Evolutionary conservation across 768 basidiomycete species (phyloP), one percentile per base, ranked within the genome.

Genomic region (Rhodotorula diobovata): DNA sequence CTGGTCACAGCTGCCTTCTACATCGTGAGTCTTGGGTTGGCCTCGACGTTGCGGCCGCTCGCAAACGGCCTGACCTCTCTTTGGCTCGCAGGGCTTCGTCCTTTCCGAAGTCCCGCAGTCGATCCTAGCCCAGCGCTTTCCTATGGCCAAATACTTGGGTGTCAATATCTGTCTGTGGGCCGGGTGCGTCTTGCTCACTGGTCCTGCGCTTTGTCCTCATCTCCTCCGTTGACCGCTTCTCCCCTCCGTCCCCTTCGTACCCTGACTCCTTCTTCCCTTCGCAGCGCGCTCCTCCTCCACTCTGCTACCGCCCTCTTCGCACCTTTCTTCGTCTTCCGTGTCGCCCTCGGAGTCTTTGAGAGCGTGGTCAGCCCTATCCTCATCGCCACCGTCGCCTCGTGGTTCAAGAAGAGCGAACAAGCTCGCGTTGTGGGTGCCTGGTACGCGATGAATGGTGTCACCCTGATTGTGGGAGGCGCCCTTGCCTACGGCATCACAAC

Each of bases 361-460:
- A 5, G 15, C 25, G 15, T 30, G 18, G 58, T 59, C 60, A 35
- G 25, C 3, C 61, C 46, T 5, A 12, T 83, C 72, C 80, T 88
- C 46, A 85, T 88, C 78, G 79, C 87, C 62, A 83, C 88, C 46
- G 61, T 87, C 53, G 84, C 86, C 18, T 86, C 87, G 85, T 88
- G 87, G 76, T 88, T 87, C 80, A 86, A 85, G 81, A 88, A 87
- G 79, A 81, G 86, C 61, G 87, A 88, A 74, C 87, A 88, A 81
- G 85, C 85, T 1, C 83, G 81, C 28, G 83, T 87, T 14, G 85
- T 88, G 28, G 84, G 85, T 9, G 87, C 85, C 83, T 88, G 88
- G 79, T 88, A 88, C 78, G 82, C 87, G 87, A 87, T 55, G 63
- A 65, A 83, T 83, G 68, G 81, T 85, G 20, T 87, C 86, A 78